Evolutionary conservation across 805 yeast genomes (phyloP), one percentile per base, ranked within the genome.

Genomic region (Yueomyces sp.): DNA sequence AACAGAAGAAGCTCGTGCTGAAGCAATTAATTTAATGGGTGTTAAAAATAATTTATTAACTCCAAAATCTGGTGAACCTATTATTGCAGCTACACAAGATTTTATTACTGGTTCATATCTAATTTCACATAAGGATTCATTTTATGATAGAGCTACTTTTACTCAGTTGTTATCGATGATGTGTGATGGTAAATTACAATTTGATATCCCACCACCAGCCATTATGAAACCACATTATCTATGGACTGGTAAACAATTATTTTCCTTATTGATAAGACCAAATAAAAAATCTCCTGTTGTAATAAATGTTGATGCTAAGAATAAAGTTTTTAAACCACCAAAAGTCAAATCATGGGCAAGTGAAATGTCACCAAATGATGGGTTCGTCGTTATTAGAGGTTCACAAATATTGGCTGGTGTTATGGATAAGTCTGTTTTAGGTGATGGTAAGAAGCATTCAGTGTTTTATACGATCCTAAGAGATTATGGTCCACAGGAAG

Each of bases 41-140:
- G 98, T 92, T 38, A 92, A 92, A 56, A 84, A 88, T 59, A 92
- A 92, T 60, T 69, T 92, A 49, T 73, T 92, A 52, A 92, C 98
- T 1, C 99, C 99, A 7, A 85, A 88, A 58, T 85, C 95, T 32
- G 99, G 99, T 54, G 98, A 94, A 57, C 99, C 99, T 0, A 92
- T 92, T 54, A 92, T 92, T 72, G 99, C 98, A 0, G 99, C 99
- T 6, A 92, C 98, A 1, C 99, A 92, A 70, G 99, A 92, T 76
- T 92, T 92, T 70, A 92, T 92, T 55, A 88, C 97, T 4, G 98
- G 97, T 26, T 86, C 96, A 0, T 92, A 81, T 61, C 70, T 92
- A 56, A 85, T 92, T 38, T 83, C 96, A 1, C 86, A 84, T 55
- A 94, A 92, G 64, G 97, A 94, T 62, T 75, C 94, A 2, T 92